Percentiles rank a stretch among this genome's conserved stretches.
These are phyloP conservation scores for Phytophthora podocarpi DNA, from an alignment of 352 stramenopile species.

Conservation along the genomic window DNA sequence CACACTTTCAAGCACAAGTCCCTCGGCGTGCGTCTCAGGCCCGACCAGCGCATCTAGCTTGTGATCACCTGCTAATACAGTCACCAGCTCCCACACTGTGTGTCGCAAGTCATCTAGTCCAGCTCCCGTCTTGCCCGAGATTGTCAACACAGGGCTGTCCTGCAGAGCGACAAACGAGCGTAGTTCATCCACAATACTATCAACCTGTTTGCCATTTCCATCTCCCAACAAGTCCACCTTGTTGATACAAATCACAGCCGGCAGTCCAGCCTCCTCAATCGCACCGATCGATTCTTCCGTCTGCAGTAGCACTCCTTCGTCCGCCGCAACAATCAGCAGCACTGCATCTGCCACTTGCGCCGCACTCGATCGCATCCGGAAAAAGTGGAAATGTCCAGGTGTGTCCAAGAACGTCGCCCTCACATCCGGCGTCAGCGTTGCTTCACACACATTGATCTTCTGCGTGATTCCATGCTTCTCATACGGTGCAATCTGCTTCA, in stretches of 20 bases:
- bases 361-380: constrained; percentile 97
- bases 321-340: constrained; percentile 96
- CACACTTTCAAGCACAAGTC: constrained; percentile 79
- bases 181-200: constrained; percentile 57
- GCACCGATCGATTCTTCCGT: constrained; percentile 96
- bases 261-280: constrained; percentile 78
- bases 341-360: constrained; percentile 98
- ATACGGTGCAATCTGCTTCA: constrained; percentile 81
- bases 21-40: constrained; percentile 45
- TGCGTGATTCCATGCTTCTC: constrained; percentile 99
- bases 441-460: constrained; percentile 97
- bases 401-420: constrained; percentile 98
- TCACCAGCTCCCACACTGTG: constrained; percentile 44
- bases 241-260: constrained; percentile 84
- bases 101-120: constrained; percentile 62
- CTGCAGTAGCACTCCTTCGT: constrained; percentile 98
- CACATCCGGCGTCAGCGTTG: constrained; percentile 78
- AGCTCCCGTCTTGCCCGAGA: constrained; percentile 70
- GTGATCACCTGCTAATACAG: constrained; percentile 31
- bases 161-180: constrained; percentile 86
- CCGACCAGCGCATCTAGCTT: constrained; percentile 50
- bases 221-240: constrained; percentile 81
- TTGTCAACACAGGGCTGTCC: constrained; percentile 66
- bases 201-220: constrained; percentile 40
- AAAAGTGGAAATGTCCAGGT: constrained; percentile 99